Conservation (phyloP, 164 flowering plant genomes). For the Hamamelis virginiana region DNA sequence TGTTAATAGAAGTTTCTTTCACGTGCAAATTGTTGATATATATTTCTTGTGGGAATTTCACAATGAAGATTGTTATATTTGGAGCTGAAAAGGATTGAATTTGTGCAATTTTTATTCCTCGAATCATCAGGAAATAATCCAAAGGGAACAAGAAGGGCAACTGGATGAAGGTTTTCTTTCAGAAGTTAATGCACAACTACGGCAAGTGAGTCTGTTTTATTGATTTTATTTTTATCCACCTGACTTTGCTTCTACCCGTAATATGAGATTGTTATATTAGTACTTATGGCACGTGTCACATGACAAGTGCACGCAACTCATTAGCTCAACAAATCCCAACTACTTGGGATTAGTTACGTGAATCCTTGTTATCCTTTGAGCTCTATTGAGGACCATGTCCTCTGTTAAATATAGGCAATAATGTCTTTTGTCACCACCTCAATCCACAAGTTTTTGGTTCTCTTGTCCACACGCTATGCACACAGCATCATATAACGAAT, state of each 20-base stretch:
- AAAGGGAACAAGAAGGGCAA: conserved; percentile 84
- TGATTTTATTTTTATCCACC: neutral
- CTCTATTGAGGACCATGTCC: no score
- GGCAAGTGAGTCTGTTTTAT: conserved; percentile 55
- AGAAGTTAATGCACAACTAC: conserved; percentile 87
- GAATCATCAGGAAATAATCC: conserved; percentile 57
- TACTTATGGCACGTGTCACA: neutral
- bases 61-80: neutral
- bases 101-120: neutral
- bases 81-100: neutral
- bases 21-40: neutral
- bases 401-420: no score
- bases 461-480: neutral
- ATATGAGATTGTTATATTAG: neutral
- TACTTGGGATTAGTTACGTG: neutral
- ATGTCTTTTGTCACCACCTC: no score
- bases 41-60: neutral
- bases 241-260: neutral
- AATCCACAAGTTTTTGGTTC: no score
- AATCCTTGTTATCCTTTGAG: no score
- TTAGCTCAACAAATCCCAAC: neutral
- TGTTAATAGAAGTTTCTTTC: neutral
- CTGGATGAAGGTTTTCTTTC: conserved; percentile 91
- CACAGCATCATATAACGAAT: neutral
- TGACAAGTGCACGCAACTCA: neutral